A percentile compares a stretch with the other conserved stretches of the same genome.
Evolutionary conservation across 2,329 filamentous ascomycete genomes (phyloP).

Genomic region (Basipetospora chlamydospora): DNA sequence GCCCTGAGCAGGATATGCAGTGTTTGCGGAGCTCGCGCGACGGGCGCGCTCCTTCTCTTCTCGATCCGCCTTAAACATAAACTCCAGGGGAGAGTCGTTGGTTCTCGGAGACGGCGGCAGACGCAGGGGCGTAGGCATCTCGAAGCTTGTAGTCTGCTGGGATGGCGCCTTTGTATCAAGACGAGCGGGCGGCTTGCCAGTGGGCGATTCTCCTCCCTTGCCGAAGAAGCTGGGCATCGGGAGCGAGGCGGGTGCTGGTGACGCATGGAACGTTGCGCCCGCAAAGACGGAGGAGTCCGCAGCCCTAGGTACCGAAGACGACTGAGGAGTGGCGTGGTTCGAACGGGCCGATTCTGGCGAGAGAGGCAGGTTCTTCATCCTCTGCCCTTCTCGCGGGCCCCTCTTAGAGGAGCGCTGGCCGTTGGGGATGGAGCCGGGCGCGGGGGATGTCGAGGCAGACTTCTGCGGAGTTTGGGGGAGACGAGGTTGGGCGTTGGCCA

Average conservation of each 20-base stretch:
- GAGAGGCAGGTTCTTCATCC: slow-evolving; percentile 10
- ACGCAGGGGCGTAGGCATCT: slow-evolving; percentile 24
- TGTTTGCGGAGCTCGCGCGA: not conserved
- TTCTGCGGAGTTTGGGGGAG: slow-evolving; percentile 34
- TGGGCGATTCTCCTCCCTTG: slow-evolving; percentile 23
- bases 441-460: slow-evolving; percentile 20
- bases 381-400: slow-evolving; percentile 10
- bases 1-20: too few relatives aligned
- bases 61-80: slow-evolving; percentile 79
- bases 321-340: slow-evolving; percentile 22
- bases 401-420: slow-evolving; percentile 13
- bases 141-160: not conserved
- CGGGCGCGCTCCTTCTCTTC: slow-evolving; percentile 51
- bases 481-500: slow-evolving; percentile 4
- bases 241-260: slow-evolving; percentile 76
- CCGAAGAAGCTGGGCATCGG: slow-evolving; percentile 80
- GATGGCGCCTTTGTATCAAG: not conserved
- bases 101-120: slow-evolving; percentile 16
- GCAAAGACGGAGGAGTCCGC: slow-evolving; percentile 55
- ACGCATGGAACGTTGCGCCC: slow-evolving; percentile 87
- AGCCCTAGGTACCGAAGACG: slow-evolving; percentile 28
- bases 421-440: slow-evolving; percentile 14
- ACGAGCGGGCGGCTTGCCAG: not conserved
- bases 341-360: slow-evolving; percentile 28
- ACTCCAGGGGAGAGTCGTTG: slow-evolving; percentile 66